Base-by-base conservation (phyloP, 2,329 filamentous ascomycete species). In the Pseudohalonectria lignicola region DNA sequence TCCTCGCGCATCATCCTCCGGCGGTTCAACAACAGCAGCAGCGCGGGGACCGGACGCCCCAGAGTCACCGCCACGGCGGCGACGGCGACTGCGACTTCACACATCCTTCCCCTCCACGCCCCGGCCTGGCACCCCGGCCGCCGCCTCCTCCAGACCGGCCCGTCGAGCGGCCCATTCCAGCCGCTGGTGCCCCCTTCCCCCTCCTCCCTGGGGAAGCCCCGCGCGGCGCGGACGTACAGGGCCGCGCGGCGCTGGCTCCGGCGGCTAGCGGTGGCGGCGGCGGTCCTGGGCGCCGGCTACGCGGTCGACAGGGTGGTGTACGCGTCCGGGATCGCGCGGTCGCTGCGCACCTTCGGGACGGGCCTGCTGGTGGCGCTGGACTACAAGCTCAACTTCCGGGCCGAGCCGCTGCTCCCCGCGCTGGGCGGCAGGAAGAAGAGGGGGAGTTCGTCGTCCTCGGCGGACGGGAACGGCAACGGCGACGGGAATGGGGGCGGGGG, bases 301-400 rank as follows among this genome's bases (percentile, higher is more conserved):
- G 59, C 75, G 9, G 51, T 81, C 43, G 92, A 98, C 60, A 72
- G 60, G 12, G 72, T 82, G 46, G 68, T 84, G 53, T 93, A 92
- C 59, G 85, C 86, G 36, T 81, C 84, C 1, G 82, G 85, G 11
- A 63, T 94, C 19, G 76, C 73, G 28, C 82, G 92, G 40, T 90
- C 84, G 18, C 59, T 83, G 31, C 81, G 82, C 31, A 95, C 92
- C 0, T 94, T 96, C 56, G 70, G 72, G 30, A 76, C 76, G 3
- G 90, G 87, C 7, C 63, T 94, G 10, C 54, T 88, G 33, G 83
- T 94, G 13, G 90, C 88, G 1, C 53, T 88, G 18, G 92, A 98
- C 64, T 96, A 98, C 67, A 96, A 95, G 64, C 67, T 96, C 58
- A 96, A 98, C 61, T 98, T 98, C 60, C 76, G 86, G 5, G 72